Evolutionary conservation across 768 basidiomycete genomes (phyloP), one percentile per base, ranked within the genome.

Genomic region (Lactifluus piperatus): DNA sequence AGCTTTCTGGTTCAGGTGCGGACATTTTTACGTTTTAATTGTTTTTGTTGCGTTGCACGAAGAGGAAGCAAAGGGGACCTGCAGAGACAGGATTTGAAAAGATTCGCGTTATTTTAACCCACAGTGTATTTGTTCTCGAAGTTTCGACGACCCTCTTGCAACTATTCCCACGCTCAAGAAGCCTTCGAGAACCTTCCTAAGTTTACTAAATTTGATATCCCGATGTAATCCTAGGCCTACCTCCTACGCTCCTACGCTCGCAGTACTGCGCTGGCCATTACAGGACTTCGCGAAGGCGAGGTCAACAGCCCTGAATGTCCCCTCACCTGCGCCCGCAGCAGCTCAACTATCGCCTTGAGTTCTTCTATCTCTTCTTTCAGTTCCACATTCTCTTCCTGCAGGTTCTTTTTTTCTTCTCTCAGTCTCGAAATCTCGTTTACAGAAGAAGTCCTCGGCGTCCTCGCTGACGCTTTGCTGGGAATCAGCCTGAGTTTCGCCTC

Each of bases 331-430:
- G 75, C 78, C 64, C 80, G 85, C 65, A 89, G 69, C 22, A 82
- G 66, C 65, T 90, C 86, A 11, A 90, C 75, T 77, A 86, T 88
- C 24, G 81, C 84, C 57, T 77, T 77, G 71, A 90, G 69, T 65
- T 88, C 86, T 61, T 89, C 81, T 41, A 80, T 70, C 62, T 82
- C 81, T 24, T 83, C 80, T 43, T 71, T 68, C 57, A 83, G 64
- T 24, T 77, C 76, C 2, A 69, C 69, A 60, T 90, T 91, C 62
- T 86, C 80, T 22, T 82, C 80, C 34, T 75, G 73, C 45, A 90
- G 67, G 54, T 73, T 75, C 47, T 73, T 71, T 64, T 86, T 86
- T n/a, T 73, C 70, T 20, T 75, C 71, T n/a, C 68, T 71, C 44
- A 84, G 68, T 66, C 69, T 66, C 10, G 75, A 72, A 47, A 81